Conservation (phyloP, 192 early-diverging fungal genomes). For the Coemansia aciculifera region DNA sequence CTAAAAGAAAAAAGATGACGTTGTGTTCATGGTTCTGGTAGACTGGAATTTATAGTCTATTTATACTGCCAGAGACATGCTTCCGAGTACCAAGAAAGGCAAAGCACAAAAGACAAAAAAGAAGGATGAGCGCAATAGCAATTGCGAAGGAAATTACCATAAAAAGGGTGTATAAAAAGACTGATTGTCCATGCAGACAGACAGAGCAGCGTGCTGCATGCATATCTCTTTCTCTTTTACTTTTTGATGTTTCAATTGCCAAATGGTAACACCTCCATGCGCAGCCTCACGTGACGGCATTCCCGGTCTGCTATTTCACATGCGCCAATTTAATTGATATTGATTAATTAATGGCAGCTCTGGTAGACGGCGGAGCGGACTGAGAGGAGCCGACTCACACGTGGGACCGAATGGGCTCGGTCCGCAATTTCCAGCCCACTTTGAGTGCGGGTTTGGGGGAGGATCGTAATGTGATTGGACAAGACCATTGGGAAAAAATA, state of each 20-base stretch:
- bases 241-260: neutral
- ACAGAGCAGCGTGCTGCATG: constrained; percentile 5
- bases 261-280: neutral
- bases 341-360: neutral
- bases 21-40: neutral
- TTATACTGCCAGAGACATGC: neutral
- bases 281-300: neutral
- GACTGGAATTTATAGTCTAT: neutral
- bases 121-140: neutral
- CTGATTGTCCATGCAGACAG: neutral
- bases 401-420: neutral
- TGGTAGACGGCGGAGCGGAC: neutral
- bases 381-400: neutral
- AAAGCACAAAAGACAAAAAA: neutral
- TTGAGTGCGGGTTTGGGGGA: neutral
- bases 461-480: neutral
- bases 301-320: neutral
- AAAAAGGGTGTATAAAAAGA: neutral
- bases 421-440: neutral
- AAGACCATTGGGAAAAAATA: neutral
- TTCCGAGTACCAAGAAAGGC: neutral
- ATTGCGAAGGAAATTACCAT: neutral
- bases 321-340: neutral
- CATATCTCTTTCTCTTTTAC: neutral
- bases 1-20: neutral